These are phyloP conservation scores for Aspergillus sp. DNA, from an alignment of 2,329 filamentous ascomycete species.

Conservation along the genomic window DNA sequence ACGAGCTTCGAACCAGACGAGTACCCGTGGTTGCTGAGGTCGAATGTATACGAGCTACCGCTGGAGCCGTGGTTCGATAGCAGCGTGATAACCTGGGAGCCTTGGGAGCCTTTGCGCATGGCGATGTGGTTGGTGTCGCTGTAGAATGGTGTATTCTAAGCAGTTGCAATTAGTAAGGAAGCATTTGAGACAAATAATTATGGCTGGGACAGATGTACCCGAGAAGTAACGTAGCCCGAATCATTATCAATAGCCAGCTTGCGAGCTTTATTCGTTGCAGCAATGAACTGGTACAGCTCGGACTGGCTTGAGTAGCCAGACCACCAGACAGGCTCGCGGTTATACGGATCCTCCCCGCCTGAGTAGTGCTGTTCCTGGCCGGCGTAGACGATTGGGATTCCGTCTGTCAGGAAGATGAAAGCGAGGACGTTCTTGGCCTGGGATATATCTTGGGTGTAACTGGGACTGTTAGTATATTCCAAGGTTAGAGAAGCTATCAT, in stretches of 20 bases:
- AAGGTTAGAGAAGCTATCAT: conserved; percentile 26
- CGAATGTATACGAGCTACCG: conserved; percentile 27
- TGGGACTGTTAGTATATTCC: conserved; percentile 35
- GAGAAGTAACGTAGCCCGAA: conserved; percentile 41
- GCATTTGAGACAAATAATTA: too few relatives aligned
- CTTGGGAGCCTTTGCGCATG: conserved; percentile 46
- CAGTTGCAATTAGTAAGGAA: neutral
- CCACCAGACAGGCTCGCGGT: conserved; percentile 60
- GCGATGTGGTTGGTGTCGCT: conserved; percentile 42
- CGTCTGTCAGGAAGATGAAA: conserved; percentile 59
- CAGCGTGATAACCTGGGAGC: conserved; percentile 41
- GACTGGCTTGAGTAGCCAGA: conserved; percentile 48
- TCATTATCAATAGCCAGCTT: conserved; percentile 42
- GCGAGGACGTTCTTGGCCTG: conserved; percentile 63
- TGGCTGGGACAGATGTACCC: conserved; percentile 19
- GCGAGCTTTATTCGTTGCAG: conserved; percentile 53
- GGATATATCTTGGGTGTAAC: conserved; percentile 28
- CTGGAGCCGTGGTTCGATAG: conserved; percentile 44
- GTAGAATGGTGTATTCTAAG: conserved; percentile 43
- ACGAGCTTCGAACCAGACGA: too few relatives aligned
- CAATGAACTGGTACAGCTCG: conserved; percentile 53
- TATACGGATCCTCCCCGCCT: conserved; percentile 50
- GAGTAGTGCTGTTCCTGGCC: conserved; percentile 66
- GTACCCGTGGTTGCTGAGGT: conserved; percentile 6
- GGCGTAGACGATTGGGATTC: conserved; percentile 66